Conservation (phyloP, 2,329 filamentous ascomycete genomes). For the Colletotrichum lentis region DNA sequence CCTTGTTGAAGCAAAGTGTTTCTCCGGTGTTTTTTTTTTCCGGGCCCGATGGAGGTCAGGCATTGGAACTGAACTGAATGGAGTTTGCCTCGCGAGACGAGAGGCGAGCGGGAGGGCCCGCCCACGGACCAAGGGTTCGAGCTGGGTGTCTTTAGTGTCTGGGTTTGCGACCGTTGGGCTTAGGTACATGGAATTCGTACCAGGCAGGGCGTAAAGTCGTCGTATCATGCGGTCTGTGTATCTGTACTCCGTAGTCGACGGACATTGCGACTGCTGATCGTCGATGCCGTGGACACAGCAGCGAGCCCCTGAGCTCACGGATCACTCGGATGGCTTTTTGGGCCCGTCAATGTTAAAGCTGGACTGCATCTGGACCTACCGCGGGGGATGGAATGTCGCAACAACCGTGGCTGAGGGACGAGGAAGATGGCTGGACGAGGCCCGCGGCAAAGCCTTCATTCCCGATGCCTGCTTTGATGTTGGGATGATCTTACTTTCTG, state of each 20-base stretch:
- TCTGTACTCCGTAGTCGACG: not conserved
- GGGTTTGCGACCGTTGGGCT: not conserved
- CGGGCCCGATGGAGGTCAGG: not conserved
- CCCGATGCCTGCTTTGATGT: not conserved
- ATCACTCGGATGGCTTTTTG: not conserved
- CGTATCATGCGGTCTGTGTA: slow-evolving; percentile 3
- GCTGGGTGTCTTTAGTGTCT: not conserved
- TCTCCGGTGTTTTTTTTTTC: not conserved
- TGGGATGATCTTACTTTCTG: slow-evolving; percentile 10
- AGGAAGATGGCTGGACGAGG: not conserved
- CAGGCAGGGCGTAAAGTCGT: not conserved
- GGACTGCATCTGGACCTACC: slow-evolving; percentile 4
- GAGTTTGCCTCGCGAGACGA: not conserved
- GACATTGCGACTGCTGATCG: not conserved
- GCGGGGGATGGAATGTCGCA: slow-evolving; percentile 11
- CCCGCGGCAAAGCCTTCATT: not conserved
- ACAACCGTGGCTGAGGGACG: not conserved
- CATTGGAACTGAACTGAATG: not conserved
- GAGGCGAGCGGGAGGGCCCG: slow-evolving; percentile 31
- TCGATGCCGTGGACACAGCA: not conserved
- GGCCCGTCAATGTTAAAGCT: not conserved
- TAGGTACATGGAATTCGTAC: too few species aligned
- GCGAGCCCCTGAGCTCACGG: not conserved
- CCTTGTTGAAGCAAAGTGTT: not conserved
- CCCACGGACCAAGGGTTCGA: slow-evolving; percentile 12